Evolutionary conservation across 495 filamentous ascomycete species (phyloP).

Genomic region (Lasiosphaeris hirsuta): DNA sequence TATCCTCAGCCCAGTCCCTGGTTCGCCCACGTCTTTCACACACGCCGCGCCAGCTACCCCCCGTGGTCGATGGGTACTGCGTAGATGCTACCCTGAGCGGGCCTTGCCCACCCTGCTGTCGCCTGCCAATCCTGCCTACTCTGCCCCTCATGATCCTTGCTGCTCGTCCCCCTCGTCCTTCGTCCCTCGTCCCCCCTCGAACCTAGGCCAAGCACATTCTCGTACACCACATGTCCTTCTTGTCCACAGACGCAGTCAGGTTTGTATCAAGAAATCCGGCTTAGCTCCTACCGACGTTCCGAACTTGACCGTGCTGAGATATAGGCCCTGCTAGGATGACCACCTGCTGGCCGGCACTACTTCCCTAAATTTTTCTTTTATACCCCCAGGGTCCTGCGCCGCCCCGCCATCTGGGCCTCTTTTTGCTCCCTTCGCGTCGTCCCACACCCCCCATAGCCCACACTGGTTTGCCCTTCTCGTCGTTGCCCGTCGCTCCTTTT

Average conservation of each 20-base stretch:
- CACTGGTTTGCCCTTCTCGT: conserved; percentile 36
- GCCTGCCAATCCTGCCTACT: conserved; percentile 33
- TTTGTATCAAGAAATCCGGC: conserved; percentile 51
- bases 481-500: conserved; percentile 46
- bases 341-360: conserved; percentile 33
- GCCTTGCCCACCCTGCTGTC: conserved; percentile 29
- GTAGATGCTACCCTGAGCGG: conserved; percentile 40
- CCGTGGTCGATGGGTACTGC: conserved; percentile 37
- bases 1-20: conserved; percentile 22
- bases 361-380: conserved; percentile 35
- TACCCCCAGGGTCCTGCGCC: conserved; percentile 46
- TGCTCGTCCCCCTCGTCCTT: too few relatives aligned
- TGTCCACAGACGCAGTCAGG: conserved; percentile 45
- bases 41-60: conserved; percentile 17
- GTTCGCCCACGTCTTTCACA: conserved; percentile 19
- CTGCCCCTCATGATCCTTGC: conserved; percentile 28
- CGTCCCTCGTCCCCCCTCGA: conserved; percentile 36
- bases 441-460: conserved; percentile 29
- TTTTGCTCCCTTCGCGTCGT: conserved; percentile 36
- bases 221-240: conserved; percentile 44
- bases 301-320: conserved; percentile 44
- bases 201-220: conserved; percentile 41
- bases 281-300: conserved; percentile 52
- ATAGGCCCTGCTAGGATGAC: conserved; percentile 34
- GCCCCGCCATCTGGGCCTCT: conserved; percentile 38